Base-by-base conservation (phyloP, 495 filamentous ascomycete genomes). In the Aspergillus carlsbadensis region DNA sequence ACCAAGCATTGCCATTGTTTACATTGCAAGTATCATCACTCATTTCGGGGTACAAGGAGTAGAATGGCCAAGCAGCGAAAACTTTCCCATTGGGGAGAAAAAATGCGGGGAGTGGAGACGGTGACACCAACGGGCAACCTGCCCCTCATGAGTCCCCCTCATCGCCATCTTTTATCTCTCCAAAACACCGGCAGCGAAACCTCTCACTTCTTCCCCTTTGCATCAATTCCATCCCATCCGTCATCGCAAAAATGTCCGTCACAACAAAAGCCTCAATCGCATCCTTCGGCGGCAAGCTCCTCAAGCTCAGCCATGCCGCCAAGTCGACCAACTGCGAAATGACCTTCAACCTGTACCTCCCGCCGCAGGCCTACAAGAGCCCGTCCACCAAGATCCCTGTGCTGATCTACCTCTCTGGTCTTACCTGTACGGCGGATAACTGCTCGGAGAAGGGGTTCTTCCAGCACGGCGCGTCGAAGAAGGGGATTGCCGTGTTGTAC, bases 351-450 rank as follows among this genome's bases (percentile, higher is more conserved):
- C 78, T 88, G 56, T 87, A 84, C 67, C 72, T 88, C 10, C 85
- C 85, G 13, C 83, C 84, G 0, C 75, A 84, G 64, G 82, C 82
- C 29, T 51, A 58, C 52, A 56, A 61, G 47, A 54, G 43, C 18
- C 52, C 66, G 10, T 54, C 76, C 18, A 61, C 75, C 50, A 90
- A 87, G 64, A 83, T 89, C 11, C 95, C 94, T 24, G 81, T 98
- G 2, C 76, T 98, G n/a, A 84, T 98, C 71, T 98, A 94, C 72
- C 86, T 98, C 58, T 91, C 93, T 14, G 94, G 94, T 24, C 76
- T 98, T 35, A 98, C 95, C 56, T 98, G 94, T 78, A 92, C 92
- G 0, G 91, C 89, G 14, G 92, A 98, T 58, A 98, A 98, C 76
- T 91, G 92, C 71, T 82, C 91, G 31, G 95, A 98, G 70, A 98